Evolutionary conservation across 768 basidiomycete species (phyloP).

Genomic region (Boletus speciosus): DNA sequence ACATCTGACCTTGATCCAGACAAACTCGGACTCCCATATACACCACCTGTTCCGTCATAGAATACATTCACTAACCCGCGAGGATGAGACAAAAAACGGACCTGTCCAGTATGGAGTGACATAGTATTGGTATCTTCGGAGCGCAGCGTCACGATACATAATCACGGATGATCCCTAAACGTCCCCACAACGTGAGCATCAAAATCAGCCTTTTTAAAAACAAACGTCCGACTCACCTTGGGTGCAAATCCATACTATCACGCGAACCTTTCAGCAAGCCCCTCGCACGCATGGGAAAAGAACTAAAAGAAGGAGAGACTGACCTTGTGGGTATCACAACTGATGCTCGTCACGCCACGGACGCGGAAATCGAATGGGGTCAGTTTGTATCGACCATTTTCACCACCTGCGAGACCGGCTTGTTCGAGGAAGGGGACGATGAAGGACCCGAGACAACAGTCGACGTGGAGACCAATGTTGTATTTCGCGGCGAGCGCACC

Average conservation of each 20-base stretch:
- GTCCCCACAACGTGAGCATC: neutral
- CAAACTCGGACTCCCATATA: slow-evolving; percentile 87
- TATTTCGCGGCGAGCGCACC: slow-evolving; percentile 68
- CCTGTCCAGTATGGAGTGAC: slow-evolving; percentile 79
- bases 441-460: slow-evolving; percentile 92
- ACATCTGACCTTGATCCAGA: slow-evolving; percentile 78
- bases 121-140: slow-evolving; percentile 84
- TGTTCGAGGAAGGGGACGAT: slow-evolving; percentile 89
- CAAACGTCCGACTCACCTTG: slow-evolving; percentile 51
- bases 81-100: slow-evolving; percentile 22
- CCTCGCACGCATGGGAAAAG: neutral
- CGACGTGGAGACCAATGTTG: slow-evolving; percentile 87
- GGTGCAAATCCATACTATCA: slow-evolving; percentile 88
- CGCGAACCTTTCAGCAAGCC: slow-evolving; percentile 1
- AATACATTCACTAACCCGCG: neutral
- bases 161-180: slow-evolving; percentile 84
- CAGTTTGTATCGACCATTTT: slow-evolving; percentile 51
- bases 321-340: slow-evolving; percentile 95
- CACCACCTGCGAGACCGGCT: slow-evolving; percentile 63
- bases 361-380: slow-evolving; percentile 88
- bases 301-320: neutral
- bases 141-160: slow-evolving; percentile 82
- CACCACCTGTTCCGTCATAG: slow-evolving; percentile 51
- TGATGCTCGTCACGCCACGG: slow-evolving; percentile 88
- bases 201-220: neutral